These are phyloP conservation scores for Suhomyces yuchorum DNA, from an alignment of 1,139 yeast species.

Conservation along the genomic window DNA sequence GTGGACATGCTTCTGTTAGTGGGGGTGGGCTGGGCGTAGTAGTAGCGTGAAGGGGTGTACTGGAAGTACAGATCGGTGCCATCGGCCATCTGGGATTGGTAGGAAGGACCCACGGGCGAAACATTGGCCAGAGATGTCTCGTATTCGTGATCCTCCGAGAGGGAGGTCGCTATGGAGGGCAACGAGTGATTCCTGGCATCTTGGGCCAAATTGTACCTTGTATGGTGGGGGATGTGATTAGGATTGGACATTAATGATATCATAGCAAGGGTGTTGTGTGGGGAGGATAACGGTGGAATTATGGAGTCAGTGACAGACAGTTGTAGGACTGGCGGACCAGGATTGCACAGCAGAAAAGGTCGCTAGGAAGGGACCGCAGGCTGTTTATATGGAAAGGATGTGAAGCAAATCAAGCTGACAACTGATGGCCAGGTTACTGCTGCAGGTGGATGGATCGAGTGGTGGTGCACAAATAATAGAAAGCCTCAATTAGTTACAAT, in stretches of 20 bases:
- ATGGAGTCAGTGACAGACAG: not conserved
- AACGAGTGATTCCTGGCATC: not conserved
- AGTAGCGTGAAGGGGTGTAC: constrained; percentile 7
- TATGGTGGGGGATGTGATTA: constrained; percentile 3
- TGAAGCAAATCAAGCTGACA: not conserved
- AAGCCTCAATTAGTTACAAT: not conserved
- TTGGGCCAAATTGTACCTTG: constrained; percentile 1
- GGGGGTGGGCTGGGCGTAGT: not conserved
- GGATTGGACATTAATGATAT: constrained; percentile 12
- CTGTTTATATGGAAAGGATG: not conserved
- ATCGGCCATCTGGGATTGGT: not conserved
- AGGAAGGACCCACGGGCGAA: constrained; percentile 5
- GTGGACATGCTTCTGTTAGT: constrained; percentile 7
- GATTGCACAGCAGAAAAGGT: not conserved
- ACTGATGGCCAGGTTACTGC: not conserved
- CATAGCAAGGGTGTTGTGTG: constrained; percentile 5
- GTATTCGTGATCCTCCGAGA: not conserved
- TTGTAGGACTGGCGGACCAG: no score
- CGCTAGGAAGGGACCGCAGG: not conserved
- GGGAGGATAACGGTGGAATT: not conserved
- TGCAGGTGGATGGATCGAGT: not conserved
- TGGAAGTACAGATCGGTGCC: constrained; percentile 9
- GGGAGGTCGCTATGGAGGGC: constrained; percentile 2
- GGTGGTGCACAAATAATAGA: not conserved
- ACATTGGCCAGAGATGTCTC: constrained; percentile 5